Conservation (phyloP, 2,329 filamentous ascomycete genomes). For the Elsinoe ampelina region DNA sequence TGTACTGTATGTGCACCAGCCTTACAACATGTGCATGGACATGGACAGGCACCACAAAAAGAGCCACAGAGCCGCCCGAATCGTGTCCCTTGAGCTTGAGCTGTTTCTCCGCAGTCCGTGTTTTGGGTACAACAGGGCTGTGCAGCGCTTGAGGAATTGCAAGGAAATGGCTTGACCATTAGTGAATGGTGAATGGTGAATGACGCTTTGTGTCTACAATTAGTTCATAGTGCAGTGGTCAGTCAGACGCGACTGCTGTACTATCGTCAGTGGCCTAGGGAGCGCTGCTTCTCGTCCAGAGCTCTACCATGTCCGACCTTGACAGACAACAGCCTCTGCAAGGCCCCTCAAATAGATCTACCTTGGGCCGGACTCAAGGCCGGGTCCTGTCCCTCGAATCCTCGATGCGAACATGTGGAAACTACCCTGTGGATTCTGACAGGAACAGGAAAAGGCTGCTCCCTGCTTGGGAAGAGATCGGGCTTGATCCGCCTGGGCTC, state of each 20-base stretch:
- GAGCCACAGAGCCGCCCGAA: conserved; percentile 6
- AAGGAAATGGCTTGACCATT: too few species aligned
- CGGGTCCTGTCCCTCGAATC: not conserved
- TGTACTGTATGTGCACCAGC: not conserved
- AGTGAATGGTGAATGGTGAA: too few species aligned
- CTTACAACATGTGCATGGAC: not conserved
- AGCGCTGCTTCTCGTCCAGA: not conserved
- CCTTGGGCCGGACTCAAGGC: not conserved
- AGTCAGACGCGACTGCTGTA: too few species aligned
- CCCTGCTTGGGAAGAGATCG: not conserved
- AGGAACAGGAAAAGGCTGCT: conserved; percentile 12
- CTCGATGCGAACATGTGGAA: not conserved
- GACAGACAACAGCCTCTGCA: not conserved
- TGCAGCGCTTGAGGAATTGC: conserved; percentile 4
- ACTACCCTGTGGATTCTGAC: not conserved
- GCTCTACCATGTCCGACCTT: not conserved
- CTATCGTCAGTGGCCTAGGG: not conserved
- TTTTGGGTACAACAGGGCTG: not conserved
- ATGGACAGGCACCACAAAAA: too few species aligned
- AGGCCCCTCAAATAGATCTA: not conserved
- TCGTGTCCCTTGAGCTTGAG: not conserved
- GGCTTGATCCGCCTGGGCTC: not conserved
- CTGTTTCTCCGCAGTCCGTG: not conserved
- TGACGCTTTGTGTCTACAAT: too few species aligned
- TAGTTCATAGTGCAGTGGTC: too few species aligned